Percentiles rank a stretch among this genome's conserved stretches.
Evolutionary conservation across 2,329 filamentous ascomycete genomes (phyloP).

Genomic region (Claviceps purpurea): DNA sequence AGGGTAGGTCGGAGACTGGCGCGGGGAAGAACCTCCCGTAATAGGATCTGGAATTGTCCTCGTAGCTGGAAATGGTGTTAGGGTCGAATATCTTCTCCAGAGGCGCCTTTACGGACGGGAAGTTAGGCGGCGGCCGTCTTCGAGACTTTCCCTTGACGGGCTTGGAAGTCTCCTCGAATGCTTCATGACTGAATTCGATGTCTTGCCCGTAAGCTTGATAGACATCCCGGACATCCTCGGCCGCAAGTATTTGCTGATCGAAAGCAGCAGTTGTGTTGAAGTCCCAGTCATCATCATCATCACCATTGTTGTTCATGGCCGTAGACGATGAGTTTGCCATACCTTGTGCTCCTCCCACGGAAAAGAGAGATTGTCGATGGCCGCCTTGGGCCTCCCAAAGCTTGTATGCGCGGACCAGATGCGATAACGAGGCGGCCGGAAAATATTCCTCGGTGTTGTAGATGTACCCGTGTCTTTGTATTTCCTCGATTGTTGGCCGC

Average conservation of each 20-base stretch:
- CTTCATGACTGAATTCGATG: conserved; percentile 36
- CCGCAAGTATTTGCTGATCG: conserved; percentile 41
- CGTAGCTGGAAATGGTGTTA: conserved; percentile 50
- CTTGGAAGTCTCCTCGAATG: conserved; percentile 36
- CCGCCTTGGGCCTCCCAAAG: conserved; percentile 65
- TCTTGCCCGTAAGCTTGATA: conserved; percentile 47
- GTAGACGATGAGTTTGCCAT: conserved; percentile 31
- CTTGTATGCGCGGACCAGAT: conserved; percentile 59
- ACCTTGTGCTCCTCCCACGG: conserved; percentile 43
- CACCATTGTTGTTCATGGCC: conserved; percentile 22
- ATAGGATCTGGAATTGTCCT: conserved; percentile 48
- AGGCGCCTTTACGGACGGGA: conserved; percentile 44
- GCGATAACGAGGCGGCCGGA: conserved; percentile 48
- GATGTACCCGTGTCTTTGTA: conserved; percentile 59
- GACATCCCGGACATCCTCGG: conserved; percentile 42
- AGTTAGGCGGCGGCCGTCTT: conserved; percentile 42
- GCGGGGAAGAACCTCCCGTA: conserved; percentile 36
- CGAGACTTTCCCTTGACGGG: conserved; percentile 39
- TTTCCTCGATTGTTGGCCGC: conserved; percentile 55
- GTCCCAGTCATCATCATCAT: conserved; percentile 49
- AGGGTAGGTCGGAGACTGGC: conserved; percentile 39
- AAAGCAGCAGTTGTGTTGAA: conserved; percentile 55
- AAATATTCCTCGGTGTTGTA: conserved; percentile 47
- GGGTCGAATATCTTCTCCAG: conserved; percentile 54
- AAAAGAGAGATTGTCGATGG: conserved; percentile 51